Base-by-base conservation (phyloP, 2,329 filamentous ascomycete genomes). In the Sporothrix pseudoabietina region DNA sequence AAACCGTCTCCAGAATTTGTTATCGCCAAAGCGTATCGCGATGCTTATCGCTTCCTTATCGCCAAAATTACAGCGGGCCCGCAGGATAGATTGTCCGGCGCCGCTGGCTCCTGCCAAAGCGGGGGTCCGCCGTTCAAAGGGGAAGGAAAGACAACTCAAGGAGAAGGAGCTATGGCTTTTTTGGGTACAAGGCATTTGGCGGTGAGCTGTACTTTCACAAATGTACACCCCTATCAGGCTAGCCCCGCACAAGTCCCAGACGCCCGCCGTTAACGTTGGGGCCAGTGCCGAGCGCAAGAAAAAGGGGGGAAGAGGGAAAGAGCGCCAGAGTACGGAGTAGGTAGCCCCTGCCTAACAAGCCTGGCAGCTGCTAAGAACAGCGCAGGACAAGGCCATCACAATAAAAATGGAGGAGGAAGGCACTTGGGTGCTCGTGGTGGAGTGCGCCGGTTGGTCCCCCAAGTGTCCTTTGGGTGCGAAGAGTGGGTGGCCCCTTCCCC, bases 401-500 rank as follows among this genome's bases (percentile, higher is more conserved):
- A 75, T 70, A 66, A 75, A 52, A 72, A 70, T 49, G 68, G 30
- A 49, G 63, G 47, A 12, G 16, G 70, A 74, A 71, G 66, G 71
- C 68, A 68, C 74, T 73, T 61, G 52, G 22, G 7, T 22, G 52
- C 26, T 55, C 52, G 52, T 54, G 41, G 41, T 44, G 41, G 41
- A 44, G 41, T 49, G 44, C 44, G 14, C 44, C 44, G 44, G 44
- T 49, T 49, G 44, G 44, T 49, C 44, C 44, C 44, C 44, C 44
- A 49, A 49, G 44, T 49, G 44, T 49, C 14, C 44, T 49, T 49
- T 49, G 44, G 44, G 44, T 49, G 44, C 44, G 14, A 19, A 14
- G 14, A 19, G 44, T 32, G 68, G 71, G 75, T 76, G 74, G 76
- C 73, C 75, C 76, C 71, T 73, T 73, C 71, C 74, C 75, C 75